These are phyloP conservation scores for Syncephalastrum contaminatum DNA, from an alignment of 371 early-diverging fungal species.

Conservation along the genomic window DNA sequence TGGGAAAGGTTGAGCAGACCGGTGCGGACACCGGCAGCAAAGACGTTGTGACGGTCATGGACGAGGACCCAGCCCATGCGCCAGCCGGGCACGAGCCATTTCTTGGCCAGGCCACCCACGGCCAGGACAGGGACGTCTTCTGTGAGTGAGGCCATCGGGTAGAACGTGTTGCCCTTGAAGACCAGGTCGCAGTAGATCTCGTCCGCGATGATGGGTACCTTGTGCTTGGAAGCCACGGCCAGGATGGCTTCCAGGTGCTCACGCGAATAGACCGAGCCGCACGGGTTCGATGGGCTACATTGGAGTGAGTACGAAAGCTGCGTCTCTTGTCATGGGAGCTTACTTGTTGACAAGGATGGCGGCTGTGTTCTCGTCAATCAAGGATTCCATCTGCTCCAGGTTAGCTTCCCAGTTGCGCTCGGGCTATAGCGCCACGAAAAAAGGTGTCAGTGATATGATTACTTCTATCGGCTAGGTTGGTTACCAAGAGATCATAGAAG, in stretches of 20 bases:
- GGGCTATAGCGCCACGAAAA: constrained; percentile 42
- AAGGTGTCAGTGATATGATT: neutral
- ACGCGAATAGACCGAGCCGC: constrained; percentile 83
- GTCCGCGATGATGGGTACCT: constrained; percentile 85
- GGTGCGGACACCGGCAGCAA: constrained; percentile 56
- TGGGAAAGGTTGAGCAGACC: constrained; percentile 74
- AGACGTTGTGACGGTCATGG: constrained; percentile 66
- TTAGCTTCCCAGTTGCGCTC: constrained; percentile 86
- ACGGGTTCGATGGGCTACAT: constrained; percentile 79
- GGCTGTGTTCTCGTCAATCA: constrained; percentile 80
- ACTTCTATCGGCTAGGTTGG: neutral
- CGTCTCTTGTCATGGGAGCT: constrained; percentile 2
- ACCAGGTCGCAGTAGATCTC: constrained; percentile 94
- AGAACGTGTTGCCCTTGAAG: constrained; percentile 66
- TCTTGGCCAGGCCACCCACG: constrained; percentile 89
- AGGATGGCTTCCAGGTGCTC: constrained; percentile 74
- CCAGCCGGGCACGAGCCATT: constrained; percentile 92
- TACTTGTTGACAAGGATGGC: constrained; percentile 86
- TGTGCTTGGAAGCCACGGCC: constrained; percentile 70
- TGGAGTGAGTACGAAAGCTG: neutral
- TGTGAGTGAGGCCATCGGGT: constrained; percentile 74
- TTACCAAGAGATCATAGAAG: constrained; percentile 77
- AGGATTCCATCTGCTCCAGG: constrained; percentile 73
- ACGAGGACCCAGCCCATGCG: constrained; percentile 88
- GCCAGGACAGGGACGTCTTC: constrained; percentile 80